Percentiles rank a stretch among this genome's conserved stretches.
Evolutionary conservation across 1,284 basidiomycete species (phyloP).

Genomic region (Moesziomyces sp.): DNA sequence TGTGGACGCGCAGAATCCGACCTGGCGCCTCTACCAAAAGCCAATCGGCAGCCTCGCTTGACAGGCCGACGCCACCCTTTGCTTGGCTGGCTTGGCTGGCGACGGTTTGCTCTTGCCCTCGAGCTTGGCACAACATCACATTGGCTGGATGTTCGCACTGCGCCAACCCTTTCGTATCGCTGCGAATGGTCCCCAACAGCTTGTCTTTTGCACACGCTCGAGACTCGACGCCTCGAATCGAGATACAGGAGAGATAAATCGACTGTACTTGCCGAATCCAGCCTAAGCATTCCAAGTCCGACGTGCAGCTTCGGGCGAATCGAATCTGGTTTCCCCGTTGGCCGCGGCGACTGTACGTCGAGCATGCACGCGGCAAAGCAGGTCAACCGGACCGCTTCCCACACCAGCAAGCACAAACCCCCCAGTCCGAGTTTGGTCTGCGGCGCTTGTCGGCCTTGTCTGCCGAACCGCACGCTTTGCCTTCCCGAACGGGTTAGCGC

Average conservation of each 20-base stretch:
- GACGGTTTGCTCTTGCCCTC: too few relatives aligned
- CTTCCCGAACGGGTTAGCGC: too few relatives aligned
- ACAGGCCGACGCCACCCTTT: background rate
- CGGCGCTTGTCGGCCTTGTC: too few relatives aligned
- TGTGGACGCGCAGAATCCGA: too few relatives aligned
- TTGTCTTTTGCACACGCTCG: background rate
- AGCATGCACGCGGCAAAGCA: conserved; percentile 1
- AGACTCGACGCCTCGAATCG: background rate
- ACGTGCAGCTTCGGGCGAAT: background rate
- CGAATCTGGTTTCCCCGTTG: conserved; percentile 13
- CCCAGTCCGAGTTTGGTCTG: too few relatives aligned
- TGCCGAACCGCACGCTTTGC: too few relatives aligned
- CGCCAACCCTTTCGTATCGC: background rate
- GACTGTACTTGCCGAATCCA: background rate
- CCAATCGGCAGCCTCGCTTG: too few relatives aligned
- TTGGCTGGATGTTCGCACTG: background rate
- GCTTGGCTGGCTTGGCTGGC: background rate
- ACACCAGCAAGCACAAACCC: too few relatives aligned
- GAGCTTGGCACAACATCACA: background rate
- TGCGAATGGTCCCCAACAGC: background rate
- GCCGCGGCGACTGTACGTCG: conserved; percentile 22
- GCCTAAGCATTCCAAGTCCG: background rate
- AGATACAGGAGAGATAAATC: background rate
- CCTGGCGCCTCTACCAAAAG: too few relatives aligned
- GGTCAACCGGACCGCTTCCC: too few relatives aligned